Conservation (phyloP, 1,139 yeast genomes). For the Magnusiomyces paraingens region DNA sequence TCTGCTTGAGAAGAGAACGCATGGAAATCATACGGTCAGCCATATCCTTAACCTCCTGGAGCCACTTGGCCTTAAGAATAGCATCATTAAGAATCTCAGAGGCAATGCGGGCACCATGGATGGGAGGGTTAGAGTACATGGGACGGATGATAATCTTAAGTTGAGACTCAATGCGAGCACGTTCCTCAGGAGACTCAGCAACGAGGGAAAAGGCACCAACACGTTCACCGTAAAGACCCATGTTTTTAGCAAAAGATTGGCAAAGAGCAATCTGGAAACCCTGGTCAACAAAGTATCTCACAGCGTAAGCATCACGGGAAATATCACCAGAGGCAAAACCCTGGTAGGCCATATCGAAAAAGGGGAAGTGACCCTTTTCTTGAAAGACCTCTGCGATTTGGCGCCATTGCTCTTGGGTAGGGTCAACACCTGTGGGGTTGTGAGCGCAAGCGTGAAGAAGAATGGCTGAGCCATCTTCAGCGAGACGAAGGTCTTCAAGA, state of each 20-base stretch:
- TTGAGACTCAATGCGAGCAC: slow-evolving; percentile 56
- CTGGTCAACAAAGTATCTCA: slow-evolving; percentile 68
- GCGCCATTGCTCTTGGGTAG: slow-evolving; percentile 79
- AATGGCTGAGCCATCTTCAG: slow-evolving; percentile 74
- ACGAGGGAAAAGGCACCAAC: slow-evolving; percentile 73
- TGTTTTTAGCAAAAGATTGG: slow-evolving; percentile 97
- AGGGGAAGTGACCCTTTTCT: slow-evolving; percentile 63
- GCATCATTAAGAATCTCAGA: slow-evolving; percentile 64
- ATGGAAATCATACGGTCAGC: slow-evolving; percentile 72
- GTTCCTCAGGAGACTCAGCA: slow-evolving; percentile 34
- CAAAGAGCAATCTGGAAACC: slow-evolving; percentile 46
- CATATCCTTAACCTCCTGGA: slow-evolving; percentile 79
- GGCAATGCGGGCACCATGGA: slow-evolving; percentile 92
- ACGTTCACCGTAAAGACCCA: slow-evolving; percentile 98
- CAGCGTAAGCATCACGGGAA: slow-evolving; percentile 78
- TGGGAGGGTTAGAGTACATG: slow-evolving; percentile 90
- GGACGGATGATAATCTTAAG: slow-evolving; percentile 72
- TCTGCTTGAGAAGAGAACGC: slow-evolving; percentile 61
- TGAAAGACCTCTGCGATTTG: slow-evolving; percentile 57
- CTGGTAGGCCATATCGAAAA: slow-evolving; percentile 95
- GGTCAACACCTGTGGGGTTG: slow-evolving; percentile 97
- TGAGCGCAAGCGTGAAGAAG: slow-evolving; percentile 95
- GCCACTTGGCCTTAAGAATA: slow-evolving; percentile 72
- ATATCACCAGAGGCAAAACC: slow-evolving; percentile 93
- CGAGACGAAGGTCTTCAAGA: slow-evolving; percentile 55